A percentile compares a stretch with the other conserved stretches of the same genome.
phyloP scores from a whole-genome alignment of 352 stramenopile species.

The Elongisporangium anandrum region DNA sequence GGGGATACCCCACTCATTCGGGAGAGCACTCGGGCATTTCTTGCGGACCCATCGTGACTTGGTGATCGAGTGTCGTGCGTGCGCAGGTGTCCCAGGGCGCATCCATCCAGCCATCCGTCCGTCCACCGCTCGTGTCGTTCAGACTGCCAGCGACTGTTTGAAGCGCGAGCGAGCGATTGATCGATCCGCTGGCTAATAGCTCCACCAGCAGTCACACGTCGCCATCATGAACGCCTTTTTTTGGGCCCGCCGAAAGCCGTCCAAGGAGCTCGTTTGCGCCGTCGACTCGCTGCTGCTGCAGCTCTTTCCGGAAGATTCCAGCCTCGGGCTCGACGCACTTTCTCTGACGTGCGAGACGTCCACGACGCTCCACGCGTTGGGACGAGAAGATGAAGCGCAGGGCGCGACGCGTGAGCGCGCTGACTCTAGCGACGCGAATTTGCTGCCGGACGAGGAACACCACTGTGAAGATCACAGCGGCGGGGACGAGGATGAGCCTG shows the following conservation, averaged over 20 bases:
- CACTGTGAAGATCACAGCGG: constrained; percentile 21
- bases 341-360: constrained; percentile 21
- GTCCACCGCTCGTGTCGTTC: neutral
- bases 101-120: neutral
- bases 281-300: constrained; percentile 57
- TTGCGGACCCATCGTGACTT: neutral
- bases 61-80: neutral
- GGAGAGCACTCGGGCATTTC: neutral
- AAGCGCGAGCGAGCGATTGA: neutral
- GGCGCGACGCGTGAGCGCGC: constrained; percentile 17
- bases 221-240: constrained; percentile 78
- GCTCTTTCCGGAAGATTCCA: constrained; percentile 50
- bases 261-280: constrained; percentile 66
- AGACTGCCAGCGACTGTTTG: neutral
- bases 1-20: neutral
- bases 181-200: neutral
- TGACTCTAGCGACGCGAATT: constrained; percentile 24
- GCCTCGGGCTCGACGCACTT: constrained; percentile 45
- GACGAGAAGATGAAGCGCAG: constrained; percentile 5
- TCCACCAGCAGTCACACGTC: neutral
- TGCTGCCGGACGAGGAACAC: constrained; percentile 12
- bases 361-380: constrained; percentile 1
- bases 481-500: constrained; percentile 47
- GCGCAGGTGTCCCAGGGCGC: neutral
- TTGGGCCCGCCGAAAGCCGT: constrained; percentile 66